Evolutionary conservation across 179 eudicot species (phyloP).

Genomic region (Gypsophila paniculata): DNA sequence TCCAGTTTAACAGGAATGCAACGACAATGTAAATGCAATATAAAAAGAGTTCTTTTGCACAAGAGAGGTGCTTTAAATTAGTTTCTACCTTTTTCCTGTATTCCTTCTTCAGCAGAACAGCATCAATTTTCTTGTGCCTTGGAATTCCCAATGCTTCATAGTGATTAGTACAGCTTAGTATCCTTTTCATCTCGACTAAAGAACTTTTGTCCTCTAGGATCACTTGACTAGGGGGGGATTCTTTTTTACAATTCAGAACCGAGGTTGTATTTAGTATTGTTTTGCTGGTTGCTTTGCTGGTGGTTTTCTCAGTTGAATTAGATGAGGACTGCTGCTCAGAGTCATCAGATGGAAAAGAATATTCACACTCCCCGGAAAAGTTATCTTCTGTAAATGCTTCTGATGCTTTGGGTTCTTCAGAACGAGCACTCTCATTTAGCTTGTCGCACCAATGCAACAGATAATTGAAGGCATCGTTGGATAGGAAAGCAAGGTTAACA

Average conservation of each 20-base stretch:
- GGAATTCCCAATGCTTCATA: conserved; percentile 84
- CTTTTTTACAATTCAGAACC: conserved; percentile 44
- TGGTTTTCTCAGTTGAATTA: conserved; percentile 36
- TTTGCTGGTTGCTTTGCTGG: conserved; percentile 27
- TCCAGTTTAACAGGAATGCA: background rate
- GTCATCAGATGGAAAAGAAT: conserved; percentile 58
- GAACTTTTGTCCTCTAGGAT: conserved; percentile 63
- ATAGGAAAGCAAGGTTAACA: conserved; percentile 78
- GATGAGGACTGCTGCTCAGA: conserved; percentile 49
- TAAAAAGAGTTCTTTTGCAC: background rate
- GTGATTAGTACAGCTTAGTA: conserved; percentile 62
- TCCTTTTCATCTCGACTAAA: conserved; percentile 70
- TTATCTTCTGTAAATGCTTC: conserved; percentile 65
- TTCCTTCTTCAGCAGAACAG: conserved; percentile 66
- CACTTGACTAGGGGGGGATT: conserved; percentile 48
- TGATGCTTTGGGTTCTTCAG: conserved; percentile 69
- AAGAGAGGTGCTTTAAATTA: background rate
- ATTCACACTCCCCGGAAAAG: conserved; percentile 56
- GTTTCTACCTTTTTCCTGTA: conserved; percentile 69
- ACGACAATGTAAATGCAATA: background rate
- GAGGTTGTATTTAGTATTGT: conserved; percentile 31
- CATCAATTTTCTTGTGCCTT: conserved; percentile 69
- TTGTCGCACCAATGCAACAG: conserved; percentile 85
- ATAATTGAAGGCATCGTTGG: conserved; percentile 66
- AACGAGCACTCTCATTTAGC: conserved; percentile 61